These are phyloP conservation scores for Vitellaria paradoxa DNA, from an alignment of 179 eudicot species.

Conservation along the genomic window DNA sequence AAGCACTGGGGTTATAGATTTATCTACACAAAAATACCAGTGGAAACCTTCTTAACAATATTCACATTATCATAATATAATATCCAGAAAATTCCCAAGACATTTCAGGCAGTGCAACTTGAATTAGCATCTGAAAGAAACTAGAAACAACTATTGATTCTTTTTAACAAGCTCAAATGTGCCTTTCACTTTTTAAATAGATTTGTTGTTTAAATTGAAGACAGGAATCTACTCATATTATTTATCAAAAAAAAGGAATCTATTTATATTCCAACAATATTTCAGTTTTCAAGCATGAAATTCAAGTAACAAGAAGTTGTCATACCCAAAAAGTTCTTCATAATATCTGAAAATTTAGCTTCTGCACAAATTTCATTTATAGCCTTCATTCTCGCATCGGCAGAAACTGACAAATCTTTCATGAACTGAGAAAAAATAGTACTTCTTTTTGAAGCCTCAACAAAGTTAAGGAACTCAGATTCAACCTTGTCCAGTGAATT, in stretches of 20 bases:
- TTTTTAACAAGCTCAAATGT: not conserved
- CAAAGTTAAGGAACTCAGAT: slow-evolving; percentile 64
- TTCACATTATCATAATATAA: not conserved
- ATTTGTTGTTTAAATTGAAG: not conserved
- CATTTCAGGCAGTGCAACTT: not conserved
- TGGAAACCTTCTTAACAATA: not conserved
- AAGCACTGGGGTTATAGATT: not conserved
- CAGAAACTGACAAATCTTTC: slow-evolving; percentile 66
- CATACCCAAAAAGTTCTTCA: slow-evolving; percentile 87
- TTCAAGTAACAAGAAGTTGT: not conserved
- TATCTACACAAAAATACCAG: not conserved
- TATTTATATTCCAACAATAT: not conserved
- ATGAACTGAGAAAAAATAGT: slow-evolving; percentile 66
- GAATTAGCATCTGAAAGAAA: not conserved
- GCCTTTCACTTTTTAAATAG: not conserved
- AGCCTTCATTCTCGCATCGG: slow-evolving; percentile 63
- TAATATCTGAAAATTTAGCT: slow-evolving; percentile 72
- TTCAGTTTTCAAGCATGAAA: not conserved
- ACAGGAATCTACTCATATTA: not conserved
- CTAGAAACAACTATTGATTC: not conserved
- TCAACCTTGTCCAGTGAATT: slow-evolving; percentile 75
- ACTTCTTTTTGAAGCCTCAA: slow-evolving; percentile 61
- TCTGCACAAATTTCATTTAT: slow-evolving; percentile 51
- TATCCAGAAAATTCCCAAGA: not conserved
- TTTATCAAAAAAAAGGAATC: not conserved